Percentiles rank a stretch among this genome's conserved stretches.
Conservation (phyloP, 2,329 filamentous ascomycete species). For the Fusarium pilosicola region DNA sequence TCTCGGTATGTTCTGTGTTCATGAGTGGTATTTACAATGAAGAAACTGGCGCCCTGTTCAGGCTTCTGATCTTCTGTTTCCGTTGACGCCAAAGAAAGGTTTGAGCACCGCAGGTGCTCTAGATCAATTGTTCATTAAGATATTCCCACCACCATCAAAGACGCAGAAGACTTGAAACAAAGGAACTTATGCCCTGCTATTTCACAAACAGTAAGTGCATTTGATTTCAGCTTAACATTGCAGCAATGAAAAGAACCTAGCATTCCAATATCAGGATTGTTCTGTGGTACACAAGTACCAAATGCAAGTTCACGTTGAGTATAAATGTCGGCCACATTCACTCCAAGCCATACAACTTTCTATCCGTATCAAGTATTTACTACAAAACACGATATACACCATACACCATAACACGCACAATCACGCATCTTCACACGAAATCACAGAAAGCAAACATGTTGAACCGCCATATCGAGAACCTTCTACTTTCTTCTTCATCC, state of each 20-base stretch:
- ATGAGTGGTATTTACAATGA: background rate
- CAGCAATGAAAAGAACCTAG: background rate
- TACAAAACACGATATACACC: background rate
- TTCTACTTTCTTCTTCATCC: background rate
- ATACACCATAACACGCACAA: background rate
- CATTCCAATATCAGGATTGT: background rate
- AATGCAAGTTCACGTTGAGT: background rate
- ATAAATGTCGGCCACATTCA: accelerated
- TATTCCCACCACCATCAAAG: accelerated
- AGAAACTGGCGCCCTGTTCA: accelerated
- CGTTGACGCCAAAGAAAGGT: background rate
- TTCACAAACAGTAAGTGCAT: accelerated
- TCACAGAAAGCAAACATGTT: accelerated
- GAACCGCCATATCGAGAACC: background rate
- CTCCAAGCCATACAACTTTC: accelerated
- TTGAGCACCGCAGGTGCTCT: accelerated
- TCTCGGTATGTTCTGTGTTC: no score
- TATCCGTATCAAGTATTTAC: accelerated
- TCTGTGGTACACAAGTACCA: background rate
- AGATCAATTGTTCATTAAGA: background rate
- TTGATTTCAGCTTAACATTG: background rate
- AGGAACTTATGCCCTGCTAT: accelerated
- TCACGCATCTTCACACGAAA: accelerated
- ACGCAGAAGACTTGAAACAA: background rate
- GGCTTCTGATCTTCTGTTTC: background rate